Conservation (phyloP, 306 rosid species). For the Medicago lupulina region DNA sequence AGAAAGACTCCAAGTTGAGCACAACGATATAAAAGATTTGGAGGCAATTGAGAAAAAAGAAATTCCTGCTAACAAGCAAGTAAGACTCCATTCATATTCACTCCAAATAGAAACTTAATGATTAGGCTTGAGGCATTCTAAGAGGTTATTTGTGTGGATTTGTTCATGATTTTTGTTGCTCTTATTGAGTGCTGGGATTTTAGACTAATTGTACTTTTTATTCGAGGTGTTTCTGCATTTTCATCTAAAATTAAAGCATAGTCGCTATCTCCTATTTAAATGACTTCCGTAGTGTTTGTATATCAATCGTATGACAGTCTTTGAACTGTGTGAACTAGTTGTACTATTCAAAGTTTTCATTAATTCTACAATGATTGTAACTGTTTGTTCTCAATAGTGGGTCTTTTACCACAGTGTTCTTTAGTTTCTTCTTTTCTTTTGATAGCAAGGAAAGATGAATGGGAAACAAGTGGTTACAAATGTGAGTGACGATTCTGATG, state of each 20-base stretch:
- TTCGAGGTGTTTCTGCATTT: conserved; percentile 11
- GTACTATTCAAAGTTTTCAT: background rate
- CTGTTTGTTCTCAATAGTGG: background rate
- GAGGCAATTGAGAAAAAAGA: conserved; percentile 44
- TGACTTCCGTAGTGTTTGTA: background rate
- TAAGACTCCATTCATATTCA: conserved; percentile 36
- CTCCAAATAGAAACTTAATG: background rate
- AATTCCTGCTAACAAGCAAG: conserved; percentile 37
- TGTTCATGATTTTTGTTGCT: conserved; percentile 11
- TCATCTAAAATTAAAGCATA: background rate
- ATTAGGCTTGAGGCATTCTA: conserved; percentile 1
- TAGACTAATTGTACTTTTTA: conserved; percentile 6
- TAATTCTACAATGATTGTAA: background rate
- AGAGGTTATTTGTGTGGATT: conserved; percentile 9
- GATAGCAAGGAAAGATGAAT: background rate
- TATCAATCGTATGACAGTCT: background rate
- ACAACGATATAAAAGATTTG: conserved; percentile 33
- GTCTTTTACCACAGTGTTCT: background rate
- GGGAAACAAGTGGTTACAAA: too few species aligned
- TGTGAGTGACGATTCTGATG: background rate
- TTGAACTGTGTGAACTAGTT: background rate
- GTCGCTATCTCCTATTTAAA: background rate
- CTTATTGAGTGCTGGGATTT: background rate
- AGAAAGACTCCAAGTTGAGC: conserved; percentile 7
- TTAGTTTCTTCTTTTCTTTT: background rate